A percentile compares a stretch with the other conserved stretches of the same genome.
These are phyloP conservation scores for Candida adriatica DNA, from an alignment of 805 yeast genomes.

Conservation along the genomic window DNA sequence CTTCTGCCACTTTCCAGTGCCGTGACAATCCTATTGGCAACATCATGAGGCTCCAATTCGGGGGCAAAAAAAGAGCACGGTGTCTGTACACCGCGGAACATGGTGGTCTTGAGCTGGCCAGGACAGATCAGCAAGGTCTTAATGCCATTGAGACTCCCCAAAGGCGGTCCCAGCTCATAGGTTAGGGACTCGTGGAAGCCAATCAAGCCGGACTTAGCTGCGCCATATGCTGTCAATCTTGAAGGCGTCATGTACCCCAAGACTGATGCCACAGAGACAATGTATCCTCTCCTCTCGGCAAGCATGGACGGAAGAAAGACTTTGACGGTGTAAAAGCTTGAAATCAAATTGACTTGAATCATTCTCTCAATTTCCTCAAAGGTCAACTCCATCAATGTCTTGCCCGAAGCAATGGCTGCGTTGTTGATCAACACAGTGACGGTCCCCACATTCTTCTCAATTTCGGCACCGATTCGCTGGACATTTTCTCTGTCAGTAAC, in stretches of 20 bases:
- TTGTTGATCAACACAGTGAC: conserved; percentile 74
- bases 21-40: conserved; percentile 51
- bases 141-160: conserved; percentile 41
- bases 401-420: conserved; percentile 70
- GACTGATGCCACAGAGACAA: conserved; percentile 78
- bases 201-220: conserved; percentile 81
- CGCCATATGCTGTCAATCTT: conserved; percentile 70
- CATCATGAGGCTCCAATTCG: conserved; percentile 58
- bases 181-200: conserved; percentile 80
- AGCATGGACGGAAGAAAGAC: conserved; percentile 72
- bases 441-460: conserved; percentile 44
- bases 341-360: conserved; percentile 59
- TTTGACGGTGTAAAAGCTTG: conserved; percentile 65
- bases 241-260: conserved; percentile 85
- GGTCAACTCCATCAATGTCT: conserved; percentile 44
- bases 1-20: conserved; percentile 55
- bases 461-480: conserved; percentile 28
- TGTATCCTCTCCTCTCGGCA: conserved; percentile 53
- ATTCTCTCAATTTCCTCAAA: conserved; percentile 55
- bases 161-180: conserved; percentile 51
- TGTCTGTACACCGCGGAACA: conserved; percentile 70
- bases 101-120: conserved; percentile 71
- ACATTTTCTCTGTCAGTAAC: conserved; percentile 50
- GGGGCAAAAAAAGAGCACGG: conserved; percentile 81
- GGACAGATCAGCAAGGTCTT: conserved; percentile 77